Evolutionary conservation across 2,329 filamentous ascomycete species (phyloP).

Genomic region (Aurifilum marmelostoma): DNA sequence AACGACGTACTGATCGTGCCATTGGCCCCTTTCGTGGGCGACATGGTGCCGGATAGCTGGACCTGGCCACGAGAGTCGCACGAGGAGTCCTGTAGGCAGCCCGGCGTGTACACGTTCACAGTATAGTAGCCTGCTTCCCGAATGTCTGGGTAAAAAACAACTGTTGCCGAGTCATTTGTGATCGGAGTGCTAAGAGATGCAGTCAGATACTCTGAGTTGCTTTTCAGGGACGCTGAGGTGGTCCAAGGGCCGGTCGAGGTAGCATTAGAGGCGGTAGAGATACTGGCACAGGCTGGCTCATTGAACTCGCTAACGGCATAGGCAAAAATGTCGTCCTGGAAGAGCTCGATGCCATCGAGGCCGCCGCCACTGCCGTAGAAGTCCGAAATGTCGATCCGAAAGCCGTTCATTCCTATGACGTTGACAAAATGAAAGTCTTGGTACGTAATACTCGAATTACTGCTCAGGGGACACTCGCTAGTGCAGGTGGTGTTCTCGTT

Average conservation of each 20-base stretch:
- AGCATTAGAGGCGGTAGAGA: slow-evolving; percentile 66
- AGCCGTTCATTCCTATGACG: slow-evolving; percentile 80
- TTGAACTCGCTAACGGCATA: slow-evolving; percentile 90
- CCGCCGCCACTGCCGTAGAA: slow-evolving; percentile 89
- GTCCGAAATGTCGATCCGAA: slow-evolving; percentile 81
- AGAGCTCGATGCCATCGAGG: slow-evolving; percentile 82
- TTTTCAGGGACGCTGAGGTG: slow-evolving; percentile 67
- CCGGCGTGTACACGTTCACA: slow-evolving; percentile 89
- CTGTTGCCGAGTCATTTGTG: slow-evolving; percentile 62
- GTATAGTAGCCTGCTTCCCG: slow-evolving; percentile 89
- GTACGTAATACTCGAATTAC: slow-evolving; percentile 65
- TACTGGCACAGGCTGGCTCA: slow-evolving; percentile 76
- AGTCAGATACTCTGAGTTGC: slow-evolving; percentile 76
- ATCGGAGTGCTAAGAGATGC: slow-evolving; percentile 62
- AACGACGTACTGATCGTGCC: slow-evolving; percentile 60
- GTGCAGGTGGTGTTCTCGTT: slow-evolving; percentile 75
- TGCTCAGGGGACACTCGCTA: slow-evolving; percentile 80
- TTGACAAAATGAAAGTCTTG: slow-evolving; percentile 96
- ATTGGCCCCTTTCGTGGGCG: slow-evolving; percentile 39
- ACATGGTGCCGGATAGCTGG: slow-evolving; percentile 76
- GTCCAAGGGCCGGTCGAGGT: slow-evolving; percentile 76
- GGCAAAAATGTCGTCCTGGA: slow-evolving; percentile 80
- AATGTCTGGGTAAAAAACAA: slow-evolving; percentile 84
- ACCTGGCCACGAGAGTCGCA: slow-evolving; percentile 79
- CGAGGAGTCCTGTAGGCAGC: slow-evolving; percentile 78